These are phyloP conservation scores for Astrocystis sublimbata DNA, from an alignment of 495 filamentous ascomycete species.

Conservation along the genomic window DNA sequence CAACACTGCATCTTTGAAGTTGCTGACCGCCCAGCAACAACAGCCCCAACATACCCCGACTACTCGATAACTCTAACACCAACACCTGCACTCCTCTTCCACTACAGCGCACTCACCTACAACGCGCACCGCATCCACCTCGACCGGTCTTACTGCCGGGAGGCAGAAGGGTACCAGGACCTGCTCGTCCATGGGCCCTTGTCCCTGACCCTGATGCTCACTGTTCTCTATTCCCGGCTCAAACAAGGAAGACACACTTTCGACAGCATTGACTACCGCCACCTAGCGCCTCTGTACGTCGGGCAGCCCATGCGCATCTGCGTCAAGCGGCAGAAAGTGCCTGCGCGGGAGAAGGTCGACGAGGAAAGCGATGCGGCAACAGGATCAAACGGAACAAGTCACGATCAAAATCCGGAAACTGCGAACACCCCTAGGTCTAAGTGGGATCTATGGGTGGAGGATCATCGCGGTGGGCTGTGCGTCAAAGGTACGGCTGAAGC, in stretches of 20 bases:
- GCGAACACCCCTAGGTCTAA: conserved; percentile 20
- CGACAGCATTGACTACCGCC: conserved; percentile 67
- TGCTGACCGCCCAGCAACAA: conserved; percentile 23
- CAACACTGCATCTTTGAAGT: no score
- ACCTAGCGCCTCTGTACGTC: conserved; percentile 78
- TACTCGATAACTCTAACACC: conserved; percentile 64
- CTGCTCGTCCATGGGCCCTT: conserved; percentile 86
- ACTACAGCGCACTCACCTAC: conserved; percentile 82
- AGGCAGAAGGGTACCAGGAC: conserved; percentile 70
- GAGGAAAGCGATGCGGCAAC: not conserved
- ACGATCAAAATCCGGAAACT: no score
- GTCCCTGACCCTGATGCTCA: conserved; percentile 71
- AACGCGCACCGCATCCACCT: conserved; percentile 87
- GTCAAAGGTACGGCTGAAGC: conserved; percentile 54
- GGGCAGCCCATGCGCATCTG: conserved; percentile 66
- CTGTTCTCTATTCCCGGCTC: conserved; percentile 58
- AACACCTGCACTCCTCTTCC: conserved; percentile 68
- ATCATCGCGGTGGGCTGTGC: conserved; percentile 56
- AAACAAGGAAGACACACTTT: conserved; percentile 11
- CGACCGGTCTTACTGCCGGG: conserved; percentile 67
- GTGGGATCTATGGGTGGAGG: conserved; percentile 69
- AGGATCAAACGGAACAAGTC: not conserved
- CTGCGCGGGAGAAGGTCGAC: not conserved
- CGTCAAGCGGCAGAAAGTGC: conserved; percentile 23
- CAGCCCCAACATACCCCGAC: conserved; percentile 43